Evolutionary conservation across 257 asterid species (phyloP), one percentile per base, ranked within the genome.

Genomic region (Solanum piurae): DNA sequence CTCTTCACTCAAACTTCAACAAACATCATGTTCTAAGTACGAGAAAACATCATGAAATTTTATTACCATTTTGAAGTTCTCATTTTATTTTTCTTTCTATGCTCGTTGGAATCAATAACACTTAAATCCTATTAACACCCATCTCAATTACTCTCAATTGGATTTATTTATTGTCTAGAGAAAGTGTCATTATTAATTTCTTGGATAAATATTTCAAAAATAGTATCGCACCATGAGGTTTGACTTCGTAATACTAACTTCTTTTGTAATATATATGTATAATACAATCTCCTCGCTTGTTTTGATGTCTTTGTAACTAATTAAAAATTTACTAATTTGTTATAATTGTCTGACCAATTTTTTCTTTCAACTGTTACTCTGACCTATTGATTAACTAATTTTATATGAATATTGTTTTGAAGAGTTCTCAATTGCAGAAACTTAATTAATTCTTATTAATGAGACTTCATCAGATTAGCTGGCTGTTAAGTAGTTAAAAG

Each of bases 1-100:
- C 84, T 90, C 94, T 18, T 87, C 93, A 0, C 89, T 93, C 79
- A 68, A 55, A 37, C 84, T 75, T 3, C 88, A 84, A 21, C 88
- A 88, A 85, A 90, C 92, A 7, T 86, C 91, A 1, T 92, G 95
- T 83, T 72, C 91, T 55, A 90, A 83, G 79, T 91, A 91, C 88
- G 89, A 90, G 0, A 49, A 49, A 49, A 49, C 21, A 90, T 72
- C 86, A 14, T 49, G 60, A 14, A 49, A 8, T 49, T 14, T 14
- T 49, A 14, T 14, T 49, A 0, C 14, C 21, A 0, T 49, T 49
- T 49, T 49, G 8, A 49, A 14, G 60, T 49, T 49, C 0, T 49
- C 60, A 14, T 14, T 1, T 49, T 49, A 0, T 16, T 6, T 49
- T 49, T 0, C 8, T 49, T 49, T 14, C 60, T 49, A 2, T 5